phyloP scores from a whole-genome alignment of 306 rosid species.

The Hylodesmum podocarpum region DNA sequence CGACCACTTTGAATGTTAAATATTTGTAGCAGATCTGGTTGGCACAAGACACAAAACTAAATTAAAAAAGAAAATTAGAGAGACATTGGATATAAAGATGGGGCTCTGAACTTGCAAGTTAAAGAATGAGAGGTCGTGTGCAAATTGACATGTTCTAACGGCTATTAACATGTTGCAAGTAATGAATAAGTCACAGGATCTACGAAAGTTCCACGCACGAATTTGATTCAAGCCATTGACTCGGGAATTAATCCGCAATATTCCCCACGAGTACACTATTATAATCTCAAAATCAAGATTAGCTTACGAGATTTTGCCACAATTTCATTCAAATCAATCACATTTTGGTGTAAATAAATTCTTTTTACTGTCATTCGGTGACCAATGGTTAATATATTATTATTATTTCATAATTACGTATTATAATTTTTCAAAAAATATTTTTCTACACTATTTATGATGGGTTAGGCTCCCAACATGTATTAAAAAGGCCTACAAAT shows the following conservation, averaged over 20 bases:
- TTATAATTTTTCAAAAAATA: neutral
- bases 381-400: neutral
- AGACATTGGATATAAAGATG: neutral
- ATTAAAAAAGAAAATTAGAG: neutral
- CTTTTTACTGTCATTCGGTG: neutral
- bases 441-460: too few species aligned
- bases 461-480: too few species aligned
- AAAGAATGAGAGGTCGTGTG: slow-evolving; percentile 15
- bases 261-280: neutral
- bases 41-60: neutral
- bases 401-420: neutral
- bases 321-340: too few species aligned
- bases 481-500: too few species aligned
- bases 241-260: neutral
- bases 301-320: too few species aligned
- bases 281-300: neutral
- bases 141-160: slow-evolving; percentile 34
- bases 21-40: slow-evolving; percentile 32
- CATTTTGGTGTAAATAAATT: neutral
- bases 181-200: neutral
- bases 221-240: neutral
- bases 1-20: slow-evolving; percentile 26
- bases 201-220: slow-evolving; percentile 16
- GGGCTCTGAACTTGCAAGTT: slow-evolving; percentile 6
- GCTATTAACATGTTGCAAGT: neutral